phyloP scores from a whole-genome alignment of 306 rosid species.

The Cucurbita ficifolia region DNA sequence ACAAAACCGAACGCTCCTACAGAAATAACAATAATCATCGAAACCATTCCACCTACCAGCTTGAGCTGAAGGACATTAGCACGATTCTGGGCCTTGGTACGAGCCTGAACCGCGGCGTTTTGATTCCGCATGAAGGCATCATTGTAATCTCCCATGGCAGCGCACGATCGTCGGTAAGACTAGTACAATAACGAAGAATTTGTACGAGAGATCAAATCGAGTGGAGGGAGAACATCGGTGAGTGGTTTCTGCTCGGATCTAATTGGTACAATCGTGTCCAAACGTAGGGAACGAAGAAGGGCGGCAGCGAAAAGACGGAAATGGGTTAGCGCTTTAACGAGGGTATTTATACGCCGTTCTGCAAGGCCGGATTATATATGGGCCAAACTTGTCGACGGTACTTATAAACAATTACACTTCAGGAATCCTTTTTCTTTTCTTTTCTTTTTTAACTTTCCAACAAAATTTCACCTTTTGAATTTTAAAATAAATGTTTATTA shows the following conservation, averaged over 20 bases:
- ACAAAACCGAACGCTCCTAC: background rate
- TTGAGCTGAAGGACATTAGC: constrained; percentile 96
- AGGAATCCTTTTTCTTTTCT: background rate
- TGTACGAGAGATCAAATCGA: constrained; percentile 1
- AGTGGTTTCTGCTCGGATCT: constrained; percentile 8
- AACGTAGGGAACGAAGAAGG: background rate
- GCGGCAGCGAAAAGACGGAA: constrained; percentile 1
- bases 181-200: background rate
- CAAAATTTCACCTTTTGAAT: no score
- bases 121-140: constrained; percentile 91
- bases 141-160: constrained; percentile 68
- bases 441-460: no score
- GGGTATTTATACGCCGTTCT: constrained; percentile 11
- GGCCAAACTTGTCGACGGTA: background rate
- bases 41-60: constrained; percentile 33
- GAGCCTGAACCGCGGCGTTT: constrained; percentile 98
- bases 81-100: constrained; percentile 93
- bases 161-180: constrained; percentile 10
- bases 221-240: constrained; percentile 1
- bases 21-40: background rate
- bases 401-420: background rate
- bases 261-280: constrained; percentile 11
- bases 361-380: background rate
- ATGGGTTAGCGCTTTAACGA: background rate
- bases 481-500: no score